These are phyloP conservation scores for Aspergillus fumigatiaffinis DNA, from an alignment of 2,329 filamentous ascomycete species.

Conservation along the genomic window DNA sequence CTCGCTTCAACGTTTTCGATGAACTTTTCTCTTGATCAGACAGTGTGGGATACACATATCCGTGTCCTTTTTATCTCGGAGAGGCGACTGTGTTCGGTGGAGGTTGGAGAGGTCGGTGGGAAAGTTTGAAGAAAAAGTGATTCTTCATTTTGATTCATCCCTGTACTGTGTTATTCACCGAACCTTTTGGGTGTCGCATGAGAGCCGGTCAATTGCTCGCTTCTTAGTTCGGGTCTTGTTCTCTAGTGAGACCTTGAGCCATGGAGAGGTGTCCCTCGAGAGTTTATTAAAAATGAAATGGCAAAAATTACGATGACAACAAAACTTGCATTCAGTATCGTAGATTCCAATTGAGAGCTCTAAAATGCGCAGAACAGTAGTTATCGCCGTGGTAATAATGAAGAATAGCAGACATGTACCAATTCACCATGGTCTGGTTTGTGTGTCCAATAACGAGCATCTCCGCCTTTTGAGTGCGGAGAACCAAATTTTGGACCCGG, in stretches of 20 bases:
- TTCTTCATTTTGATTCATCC: slow-evolving; percentile 7
- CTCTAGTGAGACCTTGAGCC: slow-evolving; percentile 18
- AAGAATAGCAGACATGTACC: neutral
- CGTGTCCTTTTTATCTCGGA: slow-evolving; percentile 20
- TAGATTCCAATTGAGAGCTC: neutral
- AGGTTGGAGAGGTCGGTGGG: slow-evolving; percentile 28
- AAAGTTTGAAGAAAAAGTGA: slow-evolving; percentile 3
- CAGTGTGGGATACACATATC: slow-evolving; percentile 14
- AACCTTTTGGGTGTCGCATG: slow-evolving; percentile 19
- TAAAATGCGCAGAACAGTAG: neutral
- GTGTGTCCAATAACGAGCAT: slow-evolving; percentile 8
- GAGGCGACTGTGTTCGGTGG: slow-evolving; percentile 33
- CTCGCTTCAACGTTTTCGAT: slow-evolving; percentile 28
- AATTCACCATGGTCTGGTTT: neutral
- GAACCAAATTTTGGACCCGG: neutral
- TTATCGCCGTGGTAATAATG: neutral
- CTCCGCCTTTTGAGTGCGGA: slow-evolving; percentile 21
- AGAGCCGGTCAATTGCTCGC: slow-evolving; percentile 35
- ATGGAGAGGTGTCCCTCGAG: slow-evolving; percentile 36
- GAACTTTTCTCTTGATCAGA: slow-evolving; percentile 14
- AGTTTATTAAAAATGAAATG: slow-evolving; percentile 27
- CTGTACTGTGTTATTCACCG: slow-evolving; percentile 14
- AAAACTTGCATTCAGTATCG: neutral
- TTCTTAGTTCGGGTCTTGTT: slow-evolving; percentile 16
- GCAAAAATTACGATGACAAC: slow-evolving; percentile 24